Evolutionary conservation across 495 filamentous ascomycete species (phyloP).

Genomic region (Pseudevernia furfuracea): DNA sequence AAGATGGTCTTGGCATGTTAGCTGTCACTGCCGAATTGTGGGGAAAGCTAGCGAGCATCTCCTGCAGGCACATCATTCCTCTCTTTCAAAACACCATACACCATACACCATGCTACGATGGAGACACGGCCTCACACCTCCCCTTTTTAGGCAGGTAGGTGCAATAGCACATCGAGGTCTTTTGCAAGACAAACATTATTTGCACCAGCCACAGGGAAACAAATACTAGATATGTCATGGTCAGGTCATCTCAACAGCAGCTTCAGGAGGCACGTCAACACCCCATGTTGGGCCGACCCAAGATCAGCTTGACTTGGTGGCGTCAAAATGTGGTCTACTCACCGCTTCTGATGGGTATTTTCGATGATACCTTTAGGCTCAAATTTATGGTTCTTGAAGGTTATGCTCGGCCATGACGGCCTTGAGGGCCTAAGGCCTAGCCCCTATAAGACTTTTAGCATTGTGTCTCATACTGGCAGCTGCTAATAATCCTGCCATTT

Average conservation of each 20-base stretch:
- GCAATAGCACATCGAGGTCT: not conserved
- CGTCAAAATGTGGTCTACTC: not conserved
- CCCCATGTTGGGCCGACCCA: not conserved
- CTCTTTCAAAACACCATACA: not conserved
- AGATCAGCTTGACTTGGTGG: not conserved
- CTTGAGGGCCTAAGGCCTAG: not conserved
- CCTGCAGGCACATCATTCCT: not conserved
- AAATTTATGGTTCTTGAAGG: not conserved
- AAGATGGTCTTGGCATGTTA: not conserved
- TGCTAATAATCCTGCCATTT: not conserved
- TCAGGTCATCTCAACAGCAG: not conserved
- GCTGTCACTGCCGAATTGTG: conserved; percentile 1
- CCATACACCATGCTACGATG: not conserved
- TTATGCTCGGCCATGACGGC: not conserved
- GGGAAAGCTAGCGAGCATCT: not conserved
- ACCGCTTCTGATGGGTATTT: not conserved
- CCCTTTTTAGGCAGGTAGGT: not conserved
- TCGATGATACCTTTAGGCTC: not conserved
- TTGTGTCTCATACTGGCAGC: not conserved
- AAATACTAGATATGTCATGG: not conserved
- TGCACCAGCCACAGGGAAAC: not conserved
- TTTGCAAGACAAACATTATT: not conserved
- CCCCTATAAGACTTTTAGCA: not conserved
- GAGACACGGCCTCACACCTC: not conserved
- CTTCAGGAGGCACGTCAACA: not conserved